Evolutionary conservation across 495 filamentous ascomycete species (phyloP).

Genomic region (Parachaetomium inaequale): DNA sequence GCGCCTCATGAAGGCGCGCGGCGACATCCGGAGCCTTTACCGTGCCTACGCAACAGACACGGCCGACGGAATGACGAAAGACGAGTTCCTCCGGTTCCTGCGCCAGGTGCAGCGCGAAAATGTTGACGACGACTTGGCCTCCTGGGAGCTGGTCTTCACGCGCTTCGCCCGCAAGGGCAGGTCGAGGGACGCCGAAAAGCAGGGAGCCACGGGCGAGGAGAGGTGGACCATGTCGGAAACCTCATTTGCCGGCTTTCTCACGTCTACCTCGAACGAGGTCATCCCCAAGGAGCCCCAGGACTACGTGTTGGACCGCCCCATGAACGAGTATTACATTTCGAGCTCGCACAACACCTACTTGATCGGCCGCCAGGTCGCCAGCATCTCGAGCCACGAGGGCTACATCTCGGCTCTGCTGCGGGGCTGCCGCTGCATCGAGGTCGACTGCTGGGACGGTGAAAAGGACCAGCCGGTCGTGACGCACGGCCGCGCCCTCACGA

Average conservation of each 20-base stretch:
- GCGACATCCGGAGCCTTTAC: conserved; percentile 74
- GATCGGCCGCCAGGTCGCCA: conserved; percentile 81
- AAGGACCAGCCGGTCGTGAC: conserved; percentile 83
- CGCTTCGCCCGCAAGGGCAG: conserved; percentile 65
- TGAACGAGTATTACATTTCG: conserved; percentile 98
- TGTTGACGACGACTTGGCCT: conserved; percentile 56
- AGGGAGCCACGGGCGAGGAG: conserved; percentile 39
- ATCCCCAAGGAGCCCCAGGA: conserved; percentile 54
- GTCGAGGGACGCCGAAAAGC: conserved; percentile 45
- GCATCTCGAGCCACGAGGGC: conserved; percentile 85
- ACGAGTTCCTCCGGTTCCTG: conserved; percentile 75
- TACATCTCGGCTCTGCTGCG: conserved; percentile 87
- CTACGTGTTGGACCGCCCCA: conserved; percentile 66
- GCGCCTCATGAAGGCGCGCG: conserved; percentile 71
- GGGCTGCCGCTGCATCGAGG: conserved; percentile 91
- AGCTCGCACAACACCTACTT: conserved; percentile 99
- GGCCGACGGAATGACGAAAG: conserved; percentile 60
- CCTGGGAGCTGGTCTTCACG: conserved; percentile 73
- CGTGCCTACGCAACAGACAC: conserved; percentile 47
- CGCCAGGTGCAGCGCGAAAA: conserved; percentile 69
- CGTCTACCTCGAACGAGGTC: conserved; percentile 67
- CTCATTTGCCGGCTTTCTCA: conserved; percentile 71
- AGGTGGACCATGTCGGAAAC: conserved; percentile 63
- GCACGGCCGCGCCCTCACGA: conserved; percentile 87
- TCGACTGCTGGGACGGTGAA: conserved; percentile 95